Conservation (phyloP, 805 yeast genomes). For the Helenozyma baotianmanensis region DNA sequence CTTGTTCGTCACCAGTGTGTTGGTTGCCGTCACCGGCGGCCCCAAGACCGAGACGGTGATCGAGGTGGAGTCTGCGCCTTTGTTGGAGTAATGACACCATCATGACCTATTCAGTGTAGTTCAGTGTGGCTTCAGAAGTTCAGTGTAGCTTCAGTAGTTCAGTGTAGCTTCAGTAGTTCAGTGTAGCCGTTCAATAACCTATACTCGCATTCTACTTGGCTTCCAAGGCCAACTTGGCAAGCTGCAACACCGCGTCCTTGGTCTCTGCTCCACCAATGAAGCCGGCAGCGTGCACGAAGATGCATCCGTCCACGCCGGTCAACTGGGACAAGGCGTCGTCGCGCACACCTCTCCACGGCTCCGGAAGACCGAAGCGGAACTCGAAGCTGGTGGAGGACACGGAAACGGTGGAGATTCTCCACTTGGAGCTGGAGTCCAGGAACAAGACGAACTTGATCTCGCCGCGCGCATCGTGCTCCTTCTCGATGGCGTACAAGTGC, state of each 20-base stretch:
- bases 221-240: constrained; percentile 50
- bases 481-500: constrained; percentile 74
- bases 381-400: constrained; percentile 71
- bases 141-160: too few species aligned
- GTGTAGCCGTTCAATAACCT: too few species aligned
- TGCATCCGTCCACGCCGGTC: constrained; percentile 81
- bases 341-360: constrained; percentile 91
- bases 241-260: constrained; percentile 66
- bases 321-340: constrained; percentile 73
- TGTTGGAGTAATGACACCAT: constrained; percentile 9
- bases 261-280: constrained; percentile 93
- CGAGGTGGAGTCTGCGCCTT: constrained; percentile 15
- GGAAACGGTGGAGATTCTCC: constrained; percentile 94
- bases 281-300: constrained; percentile 94
- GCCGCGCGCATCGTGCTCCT: constrained; percentile 49
- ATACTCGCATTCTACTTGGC: too few species aligned
- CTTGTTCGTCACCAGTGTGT: constrained; percentile 47
- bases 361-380: constrained; percentile 84
- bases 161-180: too few species aligned
- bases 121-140: too few species aligned
- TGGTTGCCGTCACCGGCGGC: constrained; percentile 38
- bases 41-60: constrained; percentile 9
- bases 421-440: constrained; percentile 61
- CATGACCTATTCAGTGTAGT: too few species aligned
- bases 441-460: constrained; percentile 73